Conservation (phyloP, 208 protist genomes). For the Angomonas deanei region DNA sequence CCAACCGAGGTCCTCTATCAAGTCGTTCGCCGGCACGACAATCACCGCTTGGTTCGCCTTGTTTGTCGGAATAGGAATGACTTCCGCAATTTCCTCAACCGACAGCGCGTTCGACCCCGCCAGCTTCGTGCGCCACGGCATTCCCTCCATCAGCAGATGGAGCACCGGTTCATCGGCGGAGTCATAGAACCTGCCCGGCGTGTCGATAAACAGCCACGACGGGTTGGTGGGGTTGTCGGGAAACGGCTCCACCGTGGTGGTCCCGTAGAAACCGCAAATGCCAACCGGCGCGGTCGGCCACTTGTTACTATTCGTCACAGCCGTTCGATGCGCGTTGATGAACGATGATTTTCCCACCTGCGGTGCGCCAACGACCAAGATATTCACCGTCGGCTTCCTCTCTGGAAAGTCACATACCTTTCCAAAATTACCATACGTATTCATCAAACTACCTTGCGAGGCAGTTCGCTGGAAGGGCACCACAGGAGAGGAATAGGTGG, state of each 20-base stretch:
- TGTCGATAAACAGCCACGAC: constrained; percentile 78
- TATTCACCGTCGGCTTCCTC: constrained; percentile 35
- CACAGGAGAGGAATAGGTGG: background rate
- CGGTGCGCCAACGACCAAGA: constrained; percentile 70
- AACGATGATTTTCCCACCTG: constrained; percentile 80
- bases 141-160: constrained; percentile 40
- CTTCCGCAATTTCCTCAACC: constrained; percentile 23
- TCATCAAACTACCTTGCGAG: background rate
- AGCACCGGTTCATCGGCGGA: constrained; percentile 26
- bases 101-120: constrained; percentile 27
- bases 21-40: constrained; percentile 63
- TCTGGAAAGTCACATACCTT: constrained; percentile 1
- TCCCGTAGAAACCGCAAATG: constrained; percentile 75
- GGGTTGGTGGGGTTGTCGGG: constrained; percentile 57
- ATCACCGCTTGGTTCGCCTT: constrained; percentile 67
- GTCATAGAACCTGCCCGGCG: constrained; percentile 64
- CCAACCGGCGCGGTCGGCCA: constrained; percentile 77
- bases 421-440: constrained; percentile 20
- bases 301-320: constrained; percentile 46
- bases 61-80: constrained; percentile 45
- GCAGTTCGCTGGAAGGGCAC: background rate
- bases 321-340: constrained; percentile 65
- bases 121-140: constrained; percentile 72
- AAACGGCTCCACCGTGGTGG: constrained; percentile 61
- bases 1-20: constrained; percentile 70